Base-by-base conservation (phyloP, 352 stramenopile species). In the Albugo laibachii region DNA sequence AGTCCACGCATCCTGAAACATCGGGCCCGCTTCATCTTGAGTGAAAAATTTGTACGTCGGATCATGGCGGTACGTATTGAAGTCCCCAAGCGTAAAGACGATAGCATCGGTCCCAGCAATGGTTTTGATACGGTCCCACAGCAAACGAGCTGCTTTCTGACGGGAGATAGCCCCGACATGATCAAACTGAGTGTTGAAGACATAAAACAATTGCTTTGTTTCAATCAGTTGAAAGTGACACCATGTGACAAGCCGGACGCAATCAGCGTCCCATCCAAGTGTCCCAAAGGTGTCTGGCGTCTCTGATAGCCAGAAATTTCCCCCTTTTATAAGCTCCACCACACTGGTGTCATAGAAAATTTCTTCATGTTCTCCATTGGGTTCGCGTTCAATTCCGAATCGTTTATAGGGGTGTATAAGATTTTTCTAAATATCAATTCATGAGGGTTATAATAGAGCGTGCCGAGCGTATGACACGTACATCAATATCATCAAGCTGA, bases 61-160 rank as follows among this genome's bases (percentile, higher is more conserved):
- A 0, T 71, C 85, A 57, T 87, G 65, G 24, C 78, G 78, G 48
- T 86, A 88, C 44, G 73, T 86, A 50, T 91, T 91, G 52, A 91
- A 91, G 49, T 91, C 78, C 13, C 78, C 78, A 36, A 86, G 62
- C 8, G 87, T 52, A 50, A 91, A 85, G 6, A 91, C 50, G 27
- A 76, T 70, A n/a, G 66, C 53, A 19, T 69, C 53, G 38, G 38
- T 43, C 13, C 41, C 31, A 6, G 71, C 67, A 44, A 79, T 70
- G 36, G 53, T 39, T 50, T 81, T 61, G 18, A 85, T 83, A 36
- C 73, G 73, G 34, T 65, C 36, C 69, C 68, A 83, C 10, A 85
- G 56, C 45, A 85, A 31, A 35, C 60, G 64, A 12, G 73, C 78
- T 13, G 69, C 64, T 34, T 74, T 60, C 0, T 62, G 53, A 24